Evolutionary conservation across 331 rosid species (phyloP).

Genomic region (Rosa hybrid): DNA sequence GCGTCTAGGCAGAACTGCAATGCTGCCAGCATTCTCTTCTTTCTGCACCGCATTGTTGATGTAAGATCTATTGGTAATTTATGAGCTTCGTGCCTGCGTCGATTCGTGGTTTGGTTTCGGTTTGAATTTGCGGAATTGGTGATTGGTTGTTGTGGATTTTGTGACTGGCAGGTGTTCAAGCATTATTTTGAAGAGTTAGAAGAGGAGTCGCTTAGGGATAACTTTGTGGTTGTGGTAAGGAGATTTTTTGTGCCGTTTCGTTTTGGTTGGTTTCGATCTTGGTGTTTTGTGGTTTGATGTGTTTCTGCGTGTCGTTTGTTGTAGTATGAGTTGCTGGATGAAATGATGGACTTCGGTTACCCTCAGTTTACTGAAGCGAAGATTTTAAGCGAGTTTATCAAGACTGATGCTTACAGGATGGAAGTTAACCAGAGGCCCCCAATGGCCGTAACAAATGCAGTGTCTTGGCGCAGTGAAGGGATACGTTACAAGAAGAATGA

Average conservation of each 20-base stretch:
- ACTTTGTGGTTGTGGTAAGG: conserved; percentile 98
- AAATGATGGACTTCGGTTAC: conserved; percentile 98
- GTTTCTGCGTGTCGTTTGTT: conserved; percentile 21
- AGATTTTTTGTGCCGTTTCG: neutral
- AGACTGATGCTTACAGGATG: conserved; percentile 99
- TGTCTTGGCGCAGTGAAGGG: conserved; percentile 99
- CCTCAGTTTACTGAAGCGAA: conserved; percentile 96
- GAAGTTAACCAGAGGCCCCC: conserved; percentile 98
- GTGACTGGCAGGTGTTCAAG: conserved; percentile 74
- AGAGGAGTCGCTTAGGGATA: conserved; percentile 97
- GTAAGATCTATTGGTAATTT: conserved; percentile 45
- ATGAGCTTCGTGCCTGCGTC: neutral
- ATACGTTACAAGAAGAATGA: conserved; percentile 93
- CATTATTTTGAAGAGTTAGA: conserved; percentile 96
- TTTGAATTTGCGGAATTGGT: neutral
- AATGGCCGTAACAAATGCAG: conserved; percentile 99
- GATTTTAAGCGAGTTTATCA: conserved; percentile 96
- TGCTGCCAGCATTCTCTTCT: conserved; percentile 91
- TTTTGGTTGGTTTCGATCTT: neutral
- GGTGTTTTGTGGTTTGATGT: conserved; percentile 9
- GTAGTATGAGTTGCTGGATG: conserved; percentile 96
- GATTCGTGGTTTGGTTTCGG: neutral
- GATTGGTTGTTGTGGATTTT: neutral
- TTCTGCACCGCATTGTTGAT: conserved; percentile 88
- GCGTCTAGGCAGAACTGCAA: conserved; percentile 98